Base-by-base conservation (phyloP, 306 rosid genomes). In the Albizia julibrissin region DNA sequence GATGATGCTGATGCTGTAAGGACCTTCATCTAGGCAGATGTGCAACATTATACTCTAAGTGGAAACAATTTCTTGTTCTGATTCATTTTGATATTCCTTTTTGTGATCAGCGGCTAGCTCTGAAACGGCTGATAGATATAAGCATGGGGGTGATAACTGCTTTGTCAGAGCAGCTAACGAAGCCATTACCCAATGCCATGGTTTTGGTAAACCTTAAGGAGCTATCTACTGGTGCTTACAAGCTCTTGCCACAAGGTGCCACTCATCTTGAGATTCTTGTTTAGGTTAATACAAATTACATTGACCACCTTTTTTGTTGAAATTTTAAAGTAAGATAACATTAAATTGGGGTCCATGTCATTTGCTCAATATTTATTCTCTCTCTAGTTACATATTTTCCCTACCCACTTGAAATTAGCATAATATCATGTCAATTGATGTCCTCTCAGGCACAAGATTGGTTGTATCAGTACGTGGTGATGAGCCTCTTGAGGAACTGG, bases 201-300 rank as follows among this genome's bases (percentile, higher is more conserved):
- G 99, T 84, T 88, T 88, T 95, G 75, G 94, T 95, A n/a, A 93
- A 87, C 89, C 90, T 88, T 5, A 93, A 93, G 88, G 99, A 95
- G 76, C 88, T 95, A 83, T 89, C 96, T 46, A 84, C 94, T 3
- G 90, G 98, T 73, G 99, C 96, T 75, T 67, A 92, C 88, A 93
- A 95, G 91, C 99, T 95, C 87, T 82, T 95, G 86, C 99, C 97
- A 29, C 88, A 92, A 88, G 99, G 99, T 95, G 79, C 84, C 69
- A 26, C 78, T 83, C 79, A 43, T 39, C 74, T 77, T 43, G 18
- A 10, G n/a, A 54, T 34, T 49, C 31, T 27, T 50, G 83, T 34
- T 44, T 39, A 54, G 85, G 68, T 75, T 83, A 43, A 65, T 42
- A 58, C 27, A 19, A 73, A 76, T 79, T 61, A 14, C 76, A 26